Evolutionary conservation across 805 yeast genomes (phyloP), one percentile per base, ranked within the genome.

Genomic region (Metschnikowia lochheadii): DNA sequence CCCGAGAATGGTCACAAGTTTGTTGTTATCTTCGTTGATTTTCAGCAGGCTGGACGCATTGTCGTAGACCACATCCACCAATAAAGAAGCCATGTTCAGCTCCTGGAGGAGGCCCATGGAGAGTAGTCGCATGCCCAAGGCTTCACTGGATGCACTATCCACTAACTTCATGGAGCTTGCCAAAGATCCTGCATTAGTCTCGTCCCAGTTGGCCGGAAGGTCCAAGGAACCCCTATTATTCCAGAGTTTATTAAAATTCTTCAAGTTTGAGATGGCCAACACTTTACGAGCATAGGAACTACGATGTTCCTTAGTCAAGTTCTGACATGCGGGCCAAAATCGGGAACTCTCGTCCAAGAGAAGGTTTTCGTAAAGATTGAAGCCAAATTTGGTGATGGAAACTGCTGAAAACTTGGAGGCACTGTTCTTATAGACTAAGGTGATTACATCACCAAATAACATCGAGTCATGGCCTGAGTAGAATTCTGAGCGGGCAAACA

Each of bases 261-360:
- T 79, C 52, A 91, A 69, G 18, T 80, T 68, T 1, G 94, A 76
- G 3, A 90, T 81, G 0, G 97, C 97, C 36, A 91, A 71, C 0
- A 92, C 84, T 53, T 81, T 77, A 55, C 95, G 77, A 2, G 85
- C 87, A 43, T 81, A 82, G 8, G 87, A 80, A 4, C 70, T 63
- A 54, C 74, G 72, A 58, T 76, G 75, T 10, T 73, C 65, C 0
- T 71, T 70, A 0, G 76, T 63, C 42, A 92, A 69, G 59, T 89
- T 89, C 59, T 83, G 80, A 56, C 91, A 80, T 1, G 96, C 94
- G 1, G 87, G 90, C 69, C 79, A 88, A 63, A 82, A 92, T 46
- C 85, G 75, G 1, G 96, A 88, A 42, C 57, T 48, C 11, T 55
- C 43, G 50, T 57, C 60, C 37, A 57, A 36, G 20, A 56, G 49